Percentiles rank a stretch among this genome's conserved stretches.
Evolutionary conservation across 2,329 filamentous ascomycete genomes (phyloP).

Genomic region (Beauveria sp.): DNA sequence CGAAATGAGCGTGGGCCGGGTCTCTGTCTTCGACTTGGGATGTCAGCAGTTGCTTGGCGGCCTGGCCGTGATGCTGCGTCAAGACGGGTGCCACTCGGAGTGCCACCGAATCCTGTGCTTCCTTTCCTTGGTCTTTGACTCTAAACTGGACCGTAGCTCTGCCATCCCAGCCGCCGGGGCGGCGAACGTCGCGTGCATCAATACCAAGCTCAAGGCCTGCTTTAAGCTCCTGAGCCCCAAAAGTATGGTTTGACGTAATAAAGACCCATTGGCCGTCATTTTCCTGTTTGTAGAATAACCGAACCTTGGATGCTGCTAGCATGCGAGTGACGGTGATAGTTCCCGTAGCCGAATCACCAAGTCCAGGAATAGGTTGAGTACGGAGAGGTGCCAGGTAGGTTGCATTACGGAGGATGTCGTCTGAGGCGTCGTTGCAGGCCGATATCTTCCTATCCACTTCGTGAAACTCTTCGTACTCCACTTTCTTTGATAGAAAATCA

Average conservation of each 20-base stretch:
- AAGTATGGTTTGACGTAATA: constrained; percentile 18
- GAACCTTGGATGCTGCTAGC: too few relatives aligned
- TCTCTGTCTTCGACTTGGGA: not conserved
- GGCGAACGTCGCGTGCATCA: constrained; percentile 24
- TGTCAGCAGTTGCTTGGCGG: too few relatives aligned
- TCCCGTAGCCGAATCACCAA: too few relatives aligned
- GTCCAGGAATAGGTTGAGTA: too few relatives aligned
- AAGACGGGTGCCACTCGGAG: not conserved
- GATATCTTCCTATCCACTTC: too few relatives aligned
- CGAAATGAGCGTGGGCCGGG: too few relatives aligned
- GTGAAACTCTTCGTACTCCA: too few relatives aligned
- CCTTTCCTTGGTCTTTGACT: not conserved
- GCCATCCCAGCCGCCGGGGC: constrained; percentile 20
- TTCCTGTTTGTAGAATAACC: not conserved
- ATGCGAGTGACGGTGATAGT: too few relatives aligned
- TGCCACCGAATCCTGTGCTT: not conserved
- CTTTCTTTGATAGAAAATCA: too few relatives aligned
- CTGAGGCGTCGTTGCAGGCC: too few relatives aligned
- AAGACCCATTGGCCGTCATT: constrained; percentile 16
- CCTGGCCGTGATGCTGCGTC: not conserved
- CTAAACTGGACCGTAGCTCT: constrained; percentile 10
- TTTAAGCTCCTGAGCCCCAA: constrained; percentile 15
- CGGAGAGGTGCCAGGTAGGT: too few relatives aligned
- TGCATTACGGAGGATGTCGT: too few relatives aligned
- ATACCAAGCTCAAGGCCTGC: constrained; percentile 25